These are phyloP conservation scores for Aspergillus ostianus DNA, from an alignment of 495 filamentous ascomycete genomes.

Conservation along the genomic window DNA sequence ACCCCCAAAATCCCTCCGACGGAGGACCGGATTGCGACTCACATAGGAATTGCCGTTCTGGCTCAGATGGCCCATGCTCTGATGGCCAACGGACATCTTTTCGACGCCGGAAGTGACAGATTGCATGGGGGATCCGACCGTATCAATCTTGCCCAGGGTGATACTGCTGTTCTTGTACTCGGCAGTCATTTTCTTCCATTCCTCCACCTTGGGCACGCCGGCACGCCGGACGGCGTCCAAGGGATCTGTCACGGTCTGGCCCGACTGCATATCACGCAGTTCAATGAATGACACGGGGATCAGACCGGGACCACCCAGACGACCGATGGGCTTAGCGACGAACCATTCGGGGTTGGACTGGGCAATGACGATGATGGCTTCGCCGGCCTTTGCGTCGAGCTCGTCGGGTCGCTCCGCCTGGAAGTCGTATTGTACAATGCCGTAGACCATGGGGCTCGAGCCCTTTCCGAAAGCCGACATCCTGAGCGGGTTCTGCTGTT, in stretches of 20 bases:
- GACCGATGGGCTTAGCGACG: constrained; percentile 95
- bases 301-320: constrained; percentile 88
- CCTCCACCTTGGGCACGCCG: constrained; percentile 95
- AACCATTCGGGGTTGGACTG: constrained; percentile 99
- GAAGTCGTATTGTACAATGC: constrained; percentile 96
- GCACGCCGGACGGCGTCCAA: constrained; percentile 84
- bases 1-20: background rate
- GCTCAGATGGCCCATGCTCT: constrained; percentile 34
- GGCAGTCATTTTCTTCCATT: constrained; percentile 99
- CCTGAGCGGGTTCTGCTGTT: constrained; percentile 36
- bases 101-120: constrained; percentile 70
- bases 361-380: constrained; percentile 96
- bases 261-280: constrained; percentile 89
- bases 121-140: constrained; percentile 37
- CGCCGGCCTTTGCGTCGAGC: constrained; percentile 89
- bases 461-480: constrained; percentile 59
- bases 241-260: constrained; percentile 76
- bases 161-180: constrained; percentile 99
- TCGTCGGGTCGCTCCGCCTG: constrained; percentile 92
- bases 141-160: constrained; percentile 84
- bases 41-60: constrained; percentile 50
- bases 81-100: constrained; percentile 66
- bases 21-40: constrained; percentile 20
- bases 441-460: constrained; percentile 86
- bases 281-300: constrained; percentile 98